phyloP scores from a whole-genome alignment of 129 eudicot species.

The Flaveria brownii region DNA sequence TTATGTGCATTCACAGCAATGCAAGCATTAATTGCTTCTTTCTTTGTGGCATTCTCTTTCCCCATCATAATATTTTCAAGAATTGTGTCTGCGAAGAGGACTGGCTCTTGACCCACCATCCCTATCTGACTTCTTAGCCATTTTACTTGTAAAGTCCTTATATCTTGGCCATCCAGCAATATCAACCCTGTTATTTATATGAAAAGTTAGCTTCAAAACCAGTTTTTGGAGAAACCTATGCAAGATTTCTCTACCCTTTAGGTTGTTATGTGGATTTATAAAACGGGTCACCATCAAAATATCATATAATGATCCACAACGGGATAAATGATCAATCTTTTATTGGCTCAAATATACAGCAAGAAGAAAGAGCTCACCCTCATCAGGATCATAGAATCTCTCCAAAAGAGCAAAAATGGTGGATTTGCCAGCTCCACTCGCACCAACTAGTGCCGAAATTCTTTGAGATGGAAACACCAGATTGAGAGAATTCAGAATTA shows the following conservation, averaged over 20 bases:
- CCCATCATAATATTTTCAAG: slow-evolving; percentile 81
- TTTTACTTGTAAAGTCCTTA: slow-evolving; percentile 70
- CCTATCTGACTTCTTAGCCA: slow-evolving; percentile 88
- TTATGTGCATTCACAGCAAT: slow-evolving; percentile 71
- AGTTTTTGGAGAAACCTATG: not conserved
- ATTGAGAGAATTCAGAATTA: slow-evolving; percentile 58
- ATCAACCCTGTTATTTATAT: slow-evolving; percentile 37
- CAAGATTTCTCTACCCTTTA: not conserved
- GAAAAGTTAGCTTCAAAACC: slow-evolving; percentile 14
- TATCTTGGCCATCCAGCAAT: slow-evolving; percentile 74
- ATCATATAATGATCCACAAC: not conserved
- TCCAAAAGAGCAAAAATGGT: slow-evolving; percentile 82
- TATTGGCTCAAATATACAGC: not conserved
- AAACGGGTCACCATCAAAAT: too few relatives aligned
- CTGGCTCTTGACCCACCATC: slow-evolving; percentile 93
- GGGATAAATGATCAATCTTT: not conserved
- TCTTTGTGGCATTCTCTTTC: slow-evolving; percentile 73
- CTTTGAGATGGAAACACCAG: slow-evolving; percentile 56
- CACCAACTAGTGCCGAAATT: slow-evolving; percentile 74
- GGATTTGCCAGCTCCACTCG: slow-evolving; percentile 91
- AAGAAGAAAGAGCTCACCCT: slow-evolving; percentile 38
- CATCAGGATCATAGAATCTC: slow-evolving; percentile 75
- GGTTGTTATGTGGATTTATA: too few relatives aligned
- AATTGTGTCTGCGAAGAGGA: slow-evolving; percentile 63
- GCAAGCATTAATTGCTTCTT: slow-evolving; percentile 72